Conservation (phyloP, 371 early-diverging fungal species). For the Syncephalis plumigaleata region DNA sequence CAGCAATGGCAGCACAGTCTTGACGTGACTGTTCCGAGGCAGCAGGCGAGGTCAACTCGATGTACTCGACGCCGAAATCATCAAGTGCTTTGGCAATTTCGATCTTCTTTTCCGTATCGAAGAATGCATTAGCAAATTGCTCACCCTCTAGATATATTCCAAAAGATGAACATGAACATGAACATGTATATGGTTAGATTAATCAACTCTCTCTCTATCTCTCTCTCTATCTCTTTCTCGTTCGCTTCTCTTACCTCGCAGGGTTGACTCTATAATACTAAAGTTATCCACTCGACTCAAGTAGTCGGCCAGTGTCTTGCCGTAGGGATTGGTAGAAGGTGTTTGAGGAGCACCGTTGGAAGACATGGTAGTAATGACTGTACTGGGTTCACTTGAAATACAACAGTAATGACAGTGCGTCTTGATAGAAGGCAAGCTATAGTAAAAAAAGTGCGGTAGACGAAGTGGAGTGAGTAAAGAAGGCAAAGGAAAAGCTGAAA, state of each 20-base stretch:
- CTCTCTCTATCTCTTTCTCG: neutral
- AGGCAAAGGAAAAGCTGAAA: too few species aligned
- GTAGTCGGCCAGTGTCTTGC: conserved; percentile 23
- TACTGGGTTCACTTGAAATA: too few species aligned
- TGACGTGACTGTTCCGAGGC: conserved; percentile 85
- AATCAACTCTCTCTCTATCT: neutral
- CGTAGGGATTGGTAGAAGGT: neutral
- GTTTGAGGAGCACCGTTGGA: too few species aligned
- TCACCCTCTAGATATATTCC: conserved; percentile 60
- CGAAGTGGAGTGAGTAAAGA: too few species aligned
- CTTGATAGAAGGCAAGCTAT: too few species aligned
- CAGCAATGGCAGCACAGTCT: conserved; percentile 79
- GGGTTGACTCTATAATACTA: conserved; percentile 88
- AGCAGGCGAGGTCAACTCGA: conserved; percentile 89
- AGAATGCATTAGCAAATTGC: conserved; percentile 96
- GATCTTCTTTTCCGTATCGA: conserved; percentile 87
- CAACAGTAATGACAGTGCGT: too few species aligned
- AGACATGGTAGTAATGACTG: too few species aligned
- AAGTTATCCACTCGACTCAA: conserved; percentile 78
- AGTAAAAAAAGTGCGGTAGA: too few species aligned
- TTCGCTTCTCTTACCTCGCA: conserved; percentile 40
- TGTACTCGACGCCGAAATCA: conserved; percentile 91
- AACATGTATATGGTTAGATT: too few species aligned
- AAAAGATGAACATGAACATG: conserved; percentile 1
- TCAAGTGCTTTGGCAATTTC: conserved; percentile 93